Evolutionary conservation across 2,329 filamentous ascomycete genomes (phyloP).

Genomic region (Phaeomoniella chlamydospora): DNA sequence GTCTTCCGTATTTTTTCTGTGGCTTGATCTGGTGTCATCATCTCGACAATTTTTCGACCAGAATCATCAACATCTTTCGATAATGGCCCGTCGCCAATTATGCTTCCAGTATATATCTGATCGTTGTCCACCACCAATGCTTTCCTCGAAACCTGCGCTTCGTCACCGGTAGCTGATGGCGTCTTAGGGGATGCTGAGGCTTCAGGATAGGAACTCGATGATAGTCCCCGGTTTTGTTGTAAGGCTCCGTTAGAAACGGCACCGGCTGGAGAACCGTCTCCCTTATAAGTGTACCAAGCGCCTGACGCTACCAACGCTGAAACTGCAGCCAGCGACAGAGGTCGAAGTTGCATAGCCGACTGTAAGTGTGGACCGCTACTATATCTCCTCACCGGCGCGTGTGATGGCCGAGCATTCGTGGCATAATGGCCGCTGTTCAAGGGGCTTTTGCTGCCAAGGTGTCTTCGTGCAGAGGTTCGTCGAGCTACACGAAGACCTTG

Average conservation of each 20-base stretch:
- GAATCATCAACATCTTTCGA: constrained; percentile 78
- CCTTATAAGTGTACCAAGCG: constrained; percentile 34
- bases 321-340: constrained; percentile 30
- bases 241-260: constrained; percentile 7
- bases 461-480: constrained; percentile 27
- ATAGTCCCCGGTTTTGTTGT: constrained; percentile 13
- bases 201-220: constrained; percentile 5
- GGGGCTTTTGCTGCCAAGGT: constrained; percentile 18
- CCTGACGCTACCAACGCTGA: constrained; percentile 32
- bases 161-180: neutral
- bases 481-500: constrained; percentile 32
- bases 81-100: constrained; percentile 73
- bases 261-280: constrained; percentile 13
- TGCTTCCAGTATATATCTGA: constrained; percentile 74
- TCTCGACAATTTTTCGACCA: constrained; percentile 78
- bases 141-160: constrained; percentile 21
- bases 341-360: constrained; percentile 34
- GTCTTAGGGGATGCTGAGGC: neutral
- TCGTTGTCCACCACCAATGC: constrained; percentile 83
- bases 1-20: constrained; percentile 77
- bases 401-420: constrained; percentile 6
- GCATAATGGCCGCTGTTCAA: constrained; percentile 1
- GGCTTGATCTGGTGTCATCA: constrained; percentile 90
- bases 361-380: constrained; percentile 21
- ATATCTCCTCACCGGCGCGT: constrained; percentile 17